Base-by-base conservation (phyloP, 352 stramenopile genomes). In the Phytophthora gonapodyides region DNA sequence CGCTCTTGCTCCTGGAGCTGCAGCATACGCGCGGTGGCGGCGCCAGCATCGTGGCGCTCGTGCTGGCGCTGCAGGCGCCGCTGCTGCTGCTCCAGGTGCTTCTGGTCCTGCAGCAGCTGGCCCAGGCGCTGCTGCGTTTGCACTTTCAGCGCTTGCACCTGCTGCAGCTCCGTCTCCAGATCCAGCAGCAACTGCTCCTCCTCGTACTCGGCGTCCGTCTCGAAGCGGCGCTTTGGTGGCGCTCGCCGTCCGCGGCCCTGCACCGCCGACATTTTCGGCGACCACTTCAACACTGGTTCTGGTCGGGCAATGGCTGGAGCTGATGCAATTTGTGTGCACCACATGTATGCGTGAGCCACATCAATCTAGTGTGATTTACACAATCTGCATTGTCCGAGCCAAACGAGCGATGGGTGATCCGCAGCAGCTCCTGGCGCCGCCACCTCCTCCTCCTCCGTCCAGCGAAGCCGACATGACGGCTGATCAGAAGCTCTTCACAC, bases 1-100 rank as follows among this genome's bases (percentile, higher is more conserved):
- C 74, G 69, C 47, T 84, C 78, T 13, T 86, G 66, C n/a, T 76
- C 73, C 54, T 91, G 83, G 7, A 93, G 66, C 17, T 84, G 69
- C 57, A 88, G 30, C 63, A 93, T 80, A 27, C 83, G 83, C 13
- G 69, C 77, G 15, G 84, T 78, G 52, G 72, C 61, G 10, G 61
- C 57, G 19, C 64, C 72, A 33, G 61, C 59, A 21, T 76, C 61
- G 1, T 35, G 52, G 38, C 77, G 75, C 56, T 79, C 63, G 57
- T 54, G 43, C 31, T 71, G 49, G 17, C 71, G 61, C 37, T 69
- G 57, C 44, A 73, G 69, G 11, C 75, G 68, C 12, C 56, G 66
- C 54, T 71, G 64, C 44, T 78, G 69, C 41, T 78, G 59, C 72
- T 84, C 71, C 19, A 87, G 42, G 33, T 73, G 46, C 61, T 72